These are phyloP conservation scores for Phlebiopsis gigantea DNA, from an alignment of 768 basidiomycete genomes.

Conservation along the genomic window DNA sequence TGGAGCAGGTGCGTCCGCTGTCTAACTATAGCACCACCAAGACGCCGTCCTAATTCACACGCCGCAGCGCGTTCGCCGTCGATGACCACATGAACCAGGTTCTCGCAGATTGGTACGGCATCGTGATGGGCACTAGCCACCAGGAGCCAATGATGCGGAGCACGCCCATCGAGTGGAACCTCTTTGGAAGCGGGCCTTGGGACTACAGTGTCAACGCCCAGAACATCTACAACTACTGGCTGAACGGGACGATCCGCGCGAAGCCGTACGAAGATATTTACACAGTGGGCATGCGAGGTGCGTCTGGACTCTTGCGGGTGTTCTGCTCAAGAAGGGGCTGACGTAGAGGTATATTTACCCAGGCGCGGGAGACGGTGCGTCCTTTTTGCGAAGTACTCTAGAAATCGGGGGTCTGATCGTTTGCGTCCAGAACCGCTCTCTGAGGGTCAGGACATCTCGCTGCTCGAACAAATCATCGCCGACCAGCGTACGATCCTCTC, in stretches of 20 bases:
- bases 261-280: conserved; percentile 57
- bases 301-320: background rate
- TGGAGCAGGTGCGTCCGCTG: conserved; percentile 32
- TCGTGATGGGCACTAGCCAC: conserved; percentile 72
- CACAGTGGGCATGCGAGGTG: conserved; percentile 68
- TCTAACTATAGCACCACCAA: background rate
- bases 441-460: conserved; percentile 41
- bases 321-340: background rate
- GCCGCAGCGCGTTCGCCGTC: conserved; percentile 40
- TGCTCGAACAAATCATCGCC: conserved; percentile 50
- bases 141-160: conserved; percentile 76
- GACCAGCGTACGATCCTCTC: conserved; percentile 60
- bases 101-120: conserved; percentile 57
- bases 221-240: conserved; percentile 58
- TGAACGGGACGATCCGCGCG: conserved; percentile 52
- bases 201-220: conserved; percentile 53
- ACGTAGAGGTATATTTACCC: background rate
- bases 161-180: conserved; percentile 58
- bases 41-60: background rate
- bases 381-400: background rate
- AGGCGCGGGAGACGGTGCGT: conserved; percentile 41
- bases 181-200: conserved; percentile 55
- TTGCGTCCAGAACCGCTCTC: conserved; percentile 42
- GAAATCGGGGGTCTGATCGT: background rate
- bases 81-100: conserved; percentile 59